Conservation (phyloP, 106 monocot species). For the Posidonia australis region DNA sequence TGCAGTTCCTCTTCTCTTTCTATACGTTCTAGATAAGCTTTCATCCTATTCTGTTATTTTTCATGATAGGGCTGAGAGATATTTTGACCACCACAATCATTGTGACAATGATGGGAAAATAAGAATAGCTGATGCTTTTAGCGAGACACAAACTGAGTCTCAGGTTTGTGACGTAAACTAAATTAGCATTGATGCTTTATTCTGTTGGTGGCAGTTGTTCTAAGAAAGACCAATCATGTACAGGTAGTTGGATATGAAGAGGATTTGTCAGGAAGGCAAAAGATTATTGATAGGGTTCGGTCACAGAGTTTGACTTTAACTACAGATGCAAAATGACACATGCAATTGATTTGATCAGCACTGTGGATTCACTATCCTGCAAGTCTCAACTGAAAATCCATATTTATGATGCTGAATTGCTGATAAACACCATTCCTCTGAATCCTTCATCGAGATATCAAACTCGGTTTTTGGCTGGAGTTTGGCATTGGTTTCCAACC, state of each 20-base stretch:
- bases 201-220: not conserved
- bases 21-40: not conserved
- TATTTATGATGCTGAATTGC: no score
- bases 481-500: no score
- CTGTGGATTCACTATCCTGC: no score
- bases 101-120: conserved; percentile 13
- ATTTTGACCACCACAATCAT: conserved; percentile 14
- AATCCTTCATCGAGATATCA: no score
- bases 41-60: not conserved
- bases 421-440: no score
- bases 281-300: conserved; percentile 89
- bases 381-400: no score
- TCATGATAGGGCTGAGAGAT: conserved; percentile 37
- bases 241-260: conserved; percentile 98
- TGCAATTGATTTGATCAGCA: not conserved
- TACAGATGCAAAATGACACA: not conserved
- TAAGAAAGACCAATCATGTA: not conserved
- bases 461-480: no score
- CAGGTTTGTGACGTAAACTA: conserved; percentile 43
- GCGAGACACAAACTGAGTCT: conserved; percentile 93
- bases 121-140: conserved; percentile 50
- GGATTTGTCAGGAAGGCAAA: conserved; percentile 88
- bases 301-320: conserved; percentile 46
- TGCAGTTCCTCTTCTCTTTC: not conserved
- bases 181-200: not conserved